A percentile compares a stretch with the other conserved stretches of the same genome.
Conservation (phyloP, 106 monocot species). For the Cymbidium sinense region DNA sequence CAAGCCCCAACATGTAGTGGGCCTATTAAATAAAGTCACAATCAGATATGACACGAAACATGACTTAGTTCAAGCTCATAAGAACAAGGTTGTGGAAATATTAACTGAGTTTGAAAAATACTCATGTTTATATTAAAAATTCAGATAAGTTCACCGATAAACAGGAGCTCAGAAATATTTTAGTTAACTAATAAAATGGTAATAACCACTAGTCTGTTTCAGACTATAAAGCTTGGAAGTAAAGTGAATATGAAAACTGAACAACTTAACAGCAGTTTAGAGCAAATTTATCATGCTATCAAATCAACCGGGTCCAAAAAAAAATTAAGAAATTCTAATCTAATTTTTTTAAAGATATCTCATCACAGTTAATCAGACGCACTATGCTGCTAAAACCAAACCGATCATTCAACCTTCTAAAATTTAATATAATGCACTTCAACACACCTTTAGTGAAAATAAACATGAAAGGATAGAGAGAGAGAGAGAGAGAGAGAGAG, state of each 20-base stretch:
- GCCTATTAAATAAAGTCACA: constrained; percentile 26
- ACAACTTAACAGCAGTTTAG: neutral
- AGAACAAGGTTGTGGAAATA: neutral
- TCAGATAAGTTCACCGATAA: neutral
- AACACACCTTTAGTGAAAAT: neutral
- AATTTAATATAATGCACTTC: neutral
- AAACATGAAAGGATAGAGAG: neutral
- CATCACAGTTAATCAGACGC: neutral
- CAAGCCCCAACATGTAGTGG: constrained; percentile 60
- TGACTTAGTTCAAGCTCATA: neutral
- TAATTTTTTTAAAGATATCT: neutral
- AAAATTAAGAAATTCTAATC: neutral
- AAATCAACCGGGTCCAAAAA: neutral
- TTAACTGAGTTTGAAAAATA: neutral
- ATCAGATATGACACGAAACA: neutral
- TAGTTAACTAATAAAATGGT: neutral
- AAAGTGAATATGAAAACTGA: neutral
- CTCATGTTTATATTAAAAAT: neutral
- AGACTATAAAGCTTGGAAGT: neutral
- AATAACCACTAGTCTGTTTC: neutral
- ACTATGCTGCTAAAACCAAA: neutral
- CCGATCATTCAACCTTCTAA: neutral
- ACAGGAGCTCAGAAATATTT: neutral
- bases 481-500: neutral
- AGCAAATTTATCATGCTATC: neutral